Evolutionary conservation across 208 protist genomes (phyloP), one percentile per base, ranked within the genome.

Genomic region (Eutreptiella sp.): DNA sequence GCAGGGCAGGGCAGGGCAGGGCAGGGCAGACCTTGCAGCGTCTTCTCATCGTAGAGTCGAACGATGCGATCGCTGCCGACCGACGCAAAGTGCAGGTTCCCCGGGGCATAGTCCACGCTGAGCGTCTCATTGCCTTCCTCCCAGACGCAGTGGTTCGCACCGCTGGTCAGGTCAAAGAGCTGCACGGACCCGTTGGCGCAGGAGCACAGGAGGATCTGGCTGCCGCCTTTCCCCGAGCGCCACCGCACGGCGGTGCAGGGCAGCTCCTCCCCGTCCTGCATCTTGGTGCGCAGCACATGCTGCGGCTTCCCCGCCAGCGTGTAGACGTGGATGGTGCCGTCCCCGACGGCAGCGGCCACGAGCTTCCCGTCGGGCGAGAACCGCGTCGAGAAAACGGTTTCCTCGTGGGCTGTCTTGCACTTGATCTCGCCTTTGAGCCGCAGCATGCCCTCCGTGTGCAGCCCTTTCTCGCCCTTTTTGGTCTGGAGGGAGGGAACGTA

Each of bases 21-120:
- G 26, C 43, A 7, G 53, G 55, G n/a, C 72, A 33, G 3, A 85
- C 60, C 33, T 65, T 73, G 24, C 68, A 61, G 61, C 0, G 55
- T 54, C 14, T 57, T 43, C 14, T 60, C 38, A 36, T 80, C 68
- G 72, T 93, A 93, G 16, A 89, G 32, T 16, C 88, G 72, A 27
- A 93, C 70, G 26, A 80, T 38, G 5, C 75, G 80, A 64, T 94
- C 85, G 46, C 73, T 89, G 16, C 88, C 88, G 0, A 75, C 85
- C 0, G 84, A 88, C 16, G 86, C 38, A 47, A 94, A 73, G 3
- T 35, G 36, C 4, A 57, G 57, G 0, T 78, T 79, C 35, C 73
- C 71, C 0, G 62, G 50, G 0, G 70, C 75, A 33, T 88, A 78
- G 33, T 88, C 84, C 1, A 89, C 33, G 2, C 68, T 65, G 29